A percentile compares a stretch with the other conserved stretches of the same genome.
Evolutionary conservation across 805 yeast species (phyloP).

Genomic region (Starmerella apicola): DNA sequence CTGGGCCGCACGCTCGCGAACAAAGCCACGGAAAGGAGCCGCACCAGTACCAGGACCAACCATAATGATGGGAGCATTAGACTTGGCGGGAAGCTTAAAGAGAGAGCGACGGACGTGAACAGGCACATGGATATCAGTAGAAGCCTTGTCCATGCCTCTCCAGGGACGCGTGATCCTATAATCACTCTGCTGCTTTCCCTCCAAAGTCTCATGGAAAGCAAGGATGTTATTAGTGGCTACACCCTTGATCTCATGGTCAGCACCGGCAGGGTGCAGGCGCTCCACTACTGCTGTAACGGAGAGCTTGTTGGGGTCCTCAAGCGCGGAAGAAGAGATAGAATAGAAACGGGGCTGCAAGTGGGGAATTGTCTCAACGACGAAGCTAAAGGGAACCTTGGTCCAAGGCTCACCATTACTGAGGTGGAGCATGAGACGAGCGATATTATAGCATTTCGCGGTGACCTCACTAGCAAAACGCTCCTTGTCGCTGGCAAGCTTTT

Average conservation of each 20-base stretch:
- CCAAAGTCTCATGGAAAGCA: conserved; percentile 51
- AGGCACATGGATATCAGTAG: conserved; percentile 44
- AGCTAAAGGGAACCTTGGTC: conserved; percentile 68
- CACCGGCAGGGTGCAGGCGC: conserved; percentile 30
- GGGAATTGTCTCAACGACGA: conserved; percentile 67
- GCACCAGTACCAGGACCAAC: conserved; percentile 98
- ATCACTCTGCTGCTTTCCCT: conserved; percentile 35
- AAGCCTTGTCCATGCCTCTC: conserved; percentile 32
- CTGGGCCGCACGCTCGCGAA: conserved; percentile 69
- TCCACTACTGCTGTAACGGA: conserved; percentile 92
- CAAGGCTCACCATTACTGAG: conserved; percentile 59
- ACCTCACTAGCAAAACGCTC: conserved; percentile 53
- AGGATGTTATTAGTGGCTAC: conserved; percentile 83
- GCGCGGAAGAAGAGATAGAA: conserved; percentile 84
- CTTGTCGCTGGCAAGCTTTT: conserved; percentile 53
- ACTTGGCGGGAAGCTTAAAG: conserved; percentile 82
- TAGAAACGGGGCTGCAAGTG: conserved; percentile 89
- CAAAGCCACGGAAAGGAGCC: conserved; percentile 93
- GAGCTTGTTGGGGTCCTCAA: conserved; percentile 58
- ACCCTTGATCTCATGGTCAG: conserved; percentile 48
- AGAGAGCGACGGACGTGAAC: conserved; percentile 90
- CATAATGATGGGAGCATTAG: conserved; percentile 73
- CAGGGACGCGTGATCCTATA: conserved; percentile 85
- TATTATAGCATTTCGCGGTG: conserved; percentile 47
- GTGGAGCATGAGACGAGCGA: conserved; percentile 58